These are phyloP conservation scores for Penicillium angulare DNA, from an alignment of 495 filamentous ascomycete genomes.

Conservation along the genomic window DNA sequence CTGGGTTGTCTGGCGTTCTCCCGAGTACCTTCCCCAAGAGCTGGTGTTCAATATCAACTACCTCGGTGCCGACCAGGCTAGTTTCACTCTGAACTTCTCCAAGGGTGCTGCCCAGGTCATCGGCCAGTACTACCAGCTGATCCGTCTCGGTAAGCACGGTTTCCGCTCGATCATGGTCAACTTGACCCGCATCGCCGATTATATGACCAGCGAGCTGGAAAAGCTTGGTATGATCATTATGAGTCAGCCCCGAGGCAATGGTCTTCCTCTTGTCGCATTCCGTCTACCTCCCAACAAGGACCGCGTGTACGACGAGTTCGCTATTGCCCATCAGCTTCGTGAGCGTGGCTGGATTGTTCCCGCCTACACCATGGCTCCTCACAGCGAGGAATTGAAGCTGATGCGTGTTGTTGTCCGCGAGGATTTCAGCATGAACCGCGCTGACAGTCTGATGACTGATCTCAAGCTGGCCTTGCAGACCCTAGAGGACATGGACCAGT, in stretches of 20 bases:
- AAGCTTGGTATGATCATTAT: conserved; percentile 80
- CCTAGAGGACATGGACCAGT: conserved; percentile 70
- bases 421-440: conserved; percentile 77
- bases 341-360: conserved; percentile 87
- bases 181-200: conserved; percentile 78
- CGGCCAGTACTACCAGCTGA: conserved; percentile 94
- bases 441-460: conserved; percentile 69
- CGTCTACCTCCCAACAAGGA: conserved; percentile 58
- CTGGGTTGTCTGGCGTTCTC: conserved; percentile 86
- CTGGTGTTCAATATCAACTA: conserved; percentile 99
- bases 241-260: conserved; percentile 69
- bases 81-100: conserved; percentile 96
- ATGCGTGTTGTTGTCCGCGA: conserved; percentile 87
- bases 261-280: conserved; percentile 85
- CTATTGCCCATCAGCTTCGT: conserved; percentile 77
- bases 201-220: conserved; percentile 66
- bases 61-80: conserved; percentile 90
- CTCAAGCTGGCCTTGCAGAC: conserved; percentile 67
- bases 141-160: conserved; percentile 85
- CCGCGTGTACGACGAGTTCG: conserved; percentile 77
- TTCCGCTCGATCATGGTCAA: conserved; percentile 87
- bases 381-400: conserved; percentile 74
- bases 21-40: conserved; percentile 80
- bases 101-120: conserved; percentile 91
- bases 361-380: conserved; percentile 91